Evolutionary conservation across 768 basidiomycete species (phyloP).

Genomic region (Clavulina sp.): DNA sequence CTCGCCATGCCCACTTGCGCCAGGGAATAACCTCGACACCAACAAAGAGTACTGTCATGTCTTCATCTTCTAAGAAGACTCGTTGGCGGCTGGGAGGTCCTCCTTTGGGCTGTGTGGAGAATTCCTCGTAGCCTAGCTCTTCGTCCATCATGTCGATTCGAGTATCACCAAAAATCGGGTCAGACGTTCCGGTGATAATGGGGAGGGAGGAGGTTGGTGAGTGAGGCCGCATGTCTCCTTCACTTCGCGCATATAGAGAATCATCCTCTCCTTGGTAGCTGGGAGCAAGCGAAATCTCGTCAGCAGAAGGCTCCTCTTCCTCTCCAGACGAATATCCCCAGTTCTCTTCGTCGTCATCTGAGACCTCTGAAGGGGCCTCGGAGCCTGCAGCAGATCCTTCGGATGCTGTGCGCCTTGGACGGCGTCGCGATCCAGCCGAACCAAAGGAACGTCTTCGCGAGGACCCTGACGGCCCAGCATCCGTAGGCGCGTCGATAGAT

Average conservation of each 20-base stretch:
- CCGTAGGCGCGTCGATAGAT: not conserved
- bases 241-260: constrained; percentile 37
- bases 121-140: constrained; percentile 21
- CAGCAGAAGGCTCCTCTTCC: constrained; percentile 29
- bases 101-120: constrained; percentile 47
- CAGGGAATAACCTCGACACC: constrained; percentile 57
- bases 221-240: constrained; percentile 48
- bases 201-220: constrained; percentile 44
- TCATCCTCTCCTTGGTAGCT: constrained; percentile 16
- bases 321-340: constrained; percentile 90
- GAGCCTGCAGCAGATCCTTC: not conserved
- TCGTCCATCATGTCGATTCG: constrained; percentile 67
- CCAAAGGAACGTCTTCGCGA: constrained; percentile 43
- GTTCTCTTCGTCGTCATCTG: constrained; percentile 49
- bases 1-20: constrained; percentile 52
- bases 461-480: constrained; percentile 28
- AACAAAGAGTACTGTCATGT: constrained; percentile 68
- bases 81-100: constrained; percentile 78
- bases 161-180: constrained; percentile 67
- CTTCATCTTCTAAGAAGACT: constrained; percentile 77
- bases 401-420: not conserved
- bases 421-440: constrained; percentile 18
- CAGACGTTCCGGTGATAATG: constrained; percentile 34
- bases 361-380: not conserved
- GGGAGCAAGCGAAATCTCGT: constrained; percentile 17